Evolutionary conservation across 1,139 yeast species (phyloP).

Genomic region (Taphrina communis): DNA sequence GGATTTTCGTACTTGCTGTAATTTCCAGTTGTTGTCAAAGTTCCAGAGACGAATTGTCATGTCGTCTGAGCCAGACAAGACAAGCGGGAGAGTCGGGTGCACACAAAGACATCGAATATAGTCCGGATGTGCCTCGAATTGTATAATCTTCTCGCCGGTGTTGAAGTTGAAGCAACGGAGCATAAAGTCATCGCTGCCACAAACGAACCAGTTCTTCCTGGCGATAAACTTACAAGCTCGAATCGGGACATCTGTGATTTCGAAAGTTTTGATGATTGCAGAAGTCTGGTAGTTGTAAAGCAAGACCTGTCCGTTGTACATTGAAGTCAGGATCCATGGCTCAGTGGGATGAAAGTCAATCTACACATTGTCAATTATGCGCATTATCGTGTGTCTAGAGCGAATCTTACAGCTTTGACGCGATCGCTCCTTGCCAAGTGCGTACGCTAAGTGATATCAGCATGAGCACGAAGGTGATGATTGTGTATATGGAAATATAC

Average conservation of each 20-base stretch:
- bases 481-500: not conserved
- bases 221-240: slow-evolving; percentile 95
- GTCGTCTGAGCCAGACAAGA: slow-evolving; percentile 90
- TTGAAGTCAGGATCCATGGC: slow-evolving; percentile 66
- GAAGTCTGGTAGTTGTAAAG: slow-evolving; percentile 48
- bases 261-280: slow-evolving; percentile 69
- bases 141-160: slow-evolving; percentile 91
- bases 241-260: slow-evolving; percentile 92
- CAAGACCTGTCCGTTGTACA: slow-evolving; percentile 43
- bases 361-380: slow-evolving; percentile 47
- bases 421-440: slow-evolving; percentile 90
- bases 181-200: slow-evolving; percentile 95
- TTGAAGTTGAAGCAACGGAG: slow-evolving; percentile 91
- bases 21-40: slow-evolving; percentile 92
- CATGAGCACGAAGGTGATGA: not conserved
- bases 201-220: slow-evolving; percentile 95
- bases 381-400: not conserved
- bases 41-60: slow-evolving; percentile 92
- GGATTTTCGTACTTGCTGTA: slow-evolving; percentile 67
- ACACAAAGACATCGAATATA: slow-evolving; percentile 91
- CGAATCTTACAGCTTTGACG: slow-evolving; percentile 64
- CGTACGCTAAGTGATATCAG: slow-evolving; percentile 57
- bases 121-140: slow-evolving; percentile 98
- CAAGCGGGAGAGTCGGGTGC: slow-evolving; percentile 89
- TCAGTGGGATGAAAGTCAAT: slow-evolving; percentile 96